Evolutionary conservation across 2,329 filamentous ascomycete species (phyloP).

Genomic region (Epichloe baconii): DNA sequence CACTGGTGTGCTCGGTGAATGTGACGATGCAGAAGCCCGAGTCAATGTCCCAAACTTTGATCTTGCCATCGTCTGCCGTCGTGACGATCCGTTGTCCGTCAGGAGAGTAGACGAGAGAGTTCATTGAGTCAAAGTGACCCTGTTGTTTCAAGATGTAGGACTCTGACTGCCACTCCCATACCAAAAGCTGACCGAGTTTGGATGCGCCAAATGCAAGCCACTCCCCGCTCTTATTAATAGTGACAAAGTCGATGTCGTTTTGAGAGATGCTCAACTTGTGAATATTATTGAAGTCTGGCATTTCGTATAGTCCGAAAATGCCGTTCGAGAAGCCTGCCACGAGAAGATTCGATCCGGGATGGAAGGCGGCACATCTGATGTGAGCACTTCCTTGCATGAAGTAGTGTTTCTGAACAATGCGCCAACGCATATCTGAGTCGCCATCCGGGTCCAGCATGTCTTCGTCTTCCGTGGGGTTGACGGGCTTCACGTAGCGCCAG

Average conservation of each 20-base stretch:
- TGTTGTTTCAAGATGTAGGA: slow-evolving; percentile 98
- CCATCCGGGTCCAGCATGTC: slow-evolving; percentile 47
- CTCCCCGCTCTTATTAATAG: slow-evolving; percentile 87
- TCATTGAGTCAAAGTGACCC: slow-evolving; percentile 93
- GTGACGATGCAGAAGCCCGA: slow-evolving; percentile 97
- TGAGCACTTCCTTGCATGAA: slow-evolving; percentile 86
- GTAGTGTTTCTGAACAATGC: slow-evolving; percentile 81
- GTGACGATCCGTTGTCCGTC: slow-evolving; percentile 90
- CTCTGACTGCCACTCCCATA: slow-evolving; percentile 99
- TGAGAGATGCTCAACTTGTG: slow-evolving; percentile 90
- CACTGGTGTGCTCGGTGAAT: slow-evolving; percentile 91
- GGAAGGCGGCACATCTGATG: slow-evolving; percentile 82
- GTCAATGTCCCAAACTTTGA: slow-evolving; percentile 95
- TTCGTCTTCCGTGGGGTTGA: slow-evolving; percentile 42
- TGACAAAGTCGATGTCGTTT: slow-evolving; percentile 89
- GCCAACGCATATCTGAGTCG: slow-evolving; percentile 64
- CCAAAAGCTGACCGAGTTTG: slow-evolving; percentile 85
- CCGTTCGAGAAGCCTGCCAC: slow-evolving; percentile 94
- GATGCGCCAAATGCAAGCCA: slow-evolving; percentile 97
- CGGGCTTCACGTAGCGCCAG: slow-evolving; percentile 69
- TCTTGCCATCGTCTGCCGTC: slow-evolving; percentile 89
- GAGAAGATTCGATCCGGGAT: slow-evolving; percentile 76
- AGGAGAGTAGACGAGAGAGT: slow-evolving; percentile 81
- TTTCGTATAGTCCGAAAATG: slow-evolving; percentile 84
- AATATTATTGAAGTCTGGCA: slow-evolving; percentile 91